These are phyloP conservation scores for Dioscorea dumetorum DNA, from an alignment of 106 monocot genomes.

Conservation along the genomic window DNA sequence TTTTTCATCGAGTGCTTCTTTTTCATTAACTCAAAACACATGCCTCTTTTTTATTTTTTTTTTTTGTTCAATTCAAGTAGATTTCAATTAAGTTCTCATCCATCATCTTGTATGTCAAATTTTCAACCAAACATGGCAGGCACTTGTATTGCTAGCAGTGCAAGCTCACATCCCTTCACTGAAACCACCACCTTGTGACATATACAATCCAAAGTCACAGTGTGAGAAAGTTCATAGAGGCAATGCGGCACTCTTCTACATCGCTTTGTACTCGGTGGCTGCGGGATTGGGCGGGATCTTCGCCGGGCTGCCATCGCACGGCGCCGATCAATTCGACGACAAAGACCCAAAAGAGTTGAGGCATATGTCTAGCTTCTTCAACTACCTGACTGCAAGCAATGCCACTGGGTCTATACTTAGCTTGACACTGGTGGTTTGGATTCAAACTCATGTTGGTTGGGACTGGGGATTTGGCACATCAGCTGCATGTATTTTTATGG, in stretches of 20 bases:
- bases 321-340: conserved; percentile 61
- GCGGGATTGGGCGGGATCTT: conserved; percentile 66
- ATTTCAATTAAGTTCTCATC: too few relatives aligned
- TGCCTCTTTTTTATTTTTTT: too few relatives aligned
- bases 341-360: conserved; percentile 45
- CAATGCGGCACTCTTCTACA: conserved; percentile 54
- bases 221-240: conserved; percentile 49
- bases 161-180: conserved; percentile 74
- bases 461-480: conserved; percentile 57
- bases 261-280: conserved; percentile 69
- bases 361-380: conserved; percentile 79
- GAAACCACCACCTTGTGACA: conserved; percentile 57
- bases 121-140: conserved; percentile 32
- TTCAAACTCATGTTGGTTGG: conserved; percentile 66
- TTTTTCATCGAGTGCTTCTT: too few relatives aligned
- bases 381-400: conserved; percentile 71
- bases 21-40: too few relatives aligned
- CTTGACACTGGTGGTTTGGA: conserved; percentile 62
- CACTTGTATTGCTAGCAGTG: conserved; percentile 64
- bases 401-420: conserved; percentile 58
- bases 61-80: too few relatives aligned
- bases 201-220: conserved; percentile 12
- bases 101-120: too few relatives aligned
- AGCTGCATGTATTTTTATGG: conserved; percentile 46
- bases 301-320: conserved; percentile 72